Base-by-base conservation (phyloP, 2,329 filamentous ascomycete species). In the Diaporthe citri region DNA sequence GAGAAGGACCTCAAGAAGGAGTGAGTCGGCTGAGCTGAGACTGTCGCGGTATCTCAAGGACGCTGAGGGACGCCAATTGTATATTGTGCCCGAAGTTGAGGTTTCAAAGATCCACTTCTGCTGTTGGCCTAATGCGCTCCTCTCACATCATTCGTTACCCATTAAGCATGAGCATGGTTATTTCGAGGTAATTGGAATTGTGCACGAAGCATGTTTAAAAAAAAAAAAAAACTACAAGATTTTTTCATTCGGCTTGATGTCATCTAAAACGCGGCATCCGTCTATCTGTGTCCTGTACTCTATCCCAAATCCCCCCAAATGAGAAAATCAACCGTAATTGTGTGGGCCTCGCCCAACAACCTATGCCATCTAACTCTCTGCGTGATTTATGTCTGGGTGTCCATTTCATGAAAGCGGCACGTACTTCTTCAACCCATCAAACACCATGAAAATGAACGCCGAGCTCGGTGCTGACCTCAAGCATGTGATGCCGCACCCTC, bases 401-500 rank as follows among this genome's bases (percentile, higher is more conserved):
- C 59, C 39, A 67, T 55, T 57, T 76, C 60, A 85, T 74, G 85
- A 83, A 78, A 90, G 79, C 46, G 90, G 87, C 80, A 97, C 89
- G 78, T 91, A 86, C 77, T 88, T 89, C 86, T 95, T 95, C 83
- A 99, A 84, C 20, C 92, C 93, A 84, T 98, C 97, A 82, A 96
- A 98, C 76, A 98, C 92, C 76, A 97, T 96, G 81, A 99, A 99
- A 76, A 99, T 99, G 81, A 98, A 95, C 10, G 97, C 97, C n/a
- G 96, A 98, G 83, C 96, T 98, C 3, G 97, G 97, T 43, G 95
- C 96, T 48, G 95, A 94, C 76, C 97, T 91, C 43, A 92, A 88
- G 60, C 97, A 95, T 0, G 97, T 99, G 78, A 99, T 97, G 43
- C 97, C 97, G 80, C 97, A 99, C 4, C 97, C 97, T 71, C 96